Base-by-base conservation (phyloP, 257 asterid genomes). In the Solanum pinnatisectum region DNA sequence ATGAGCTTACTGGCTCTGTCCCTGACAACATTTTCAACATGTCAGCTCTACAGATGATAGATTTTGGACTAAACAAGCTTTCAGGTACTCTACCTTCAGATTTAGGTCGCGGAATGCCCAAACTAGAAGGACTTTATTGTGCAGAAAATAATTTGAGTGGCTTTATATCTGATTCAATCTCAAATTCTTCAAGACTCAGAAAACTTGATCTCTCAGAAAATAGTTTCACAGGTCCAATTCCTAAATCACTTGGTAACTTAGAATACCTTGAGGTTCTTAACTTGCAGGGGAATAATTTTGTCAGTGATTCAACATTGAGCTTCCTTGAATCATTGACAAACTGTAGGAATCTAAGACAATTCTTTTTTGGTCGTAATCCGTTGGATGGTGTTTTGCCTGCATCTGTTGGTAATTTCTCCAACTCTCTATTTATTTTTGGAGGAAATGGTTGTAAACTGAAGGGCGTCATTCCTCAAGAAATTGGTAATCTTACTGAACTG, bases 11-110 rank as follows among this genome's bases (percentile, higher is more conserved):
- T 2, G 91, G 90, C 2, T 18, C 65, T 2, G 18, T 87, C 9
- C 89, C 91, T 8, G 36, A 16, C 36, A 70, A 86, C 39, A 60
- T 91, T 39, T 91, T 92, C 89, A 91, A 91, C 89, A 89, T 92
- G 10, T 59, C 88, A 25, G 12, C 88, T 13, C 82, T 89, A 23
- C 86, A 59, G 35, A 0, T 0, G 0, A 70, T 89, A 12, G 20
- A 8, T 39, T 9, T 39, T 39, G 11, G 44, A 39, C 3, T 0
- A 39, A 39, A 39, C 3, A 39, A 39, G 11, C 44, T 39, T 39
- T 39, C 44, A 39, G 11, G 44, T 39, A 39, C 44, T 39, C 11
- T 39, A 6, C 90, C 90, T 15, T 56, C 87, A n/a, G 10, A 42
- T 39, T 14, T 90, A 78, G 92, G 92, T 49, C 72, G 20, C 1